These are phyloP conservation scores for Talaromyces atroroseus DNA, from an alignment of 2,329 filamentous ascomycete genomes.

Conservation along the genomic window DNA sequence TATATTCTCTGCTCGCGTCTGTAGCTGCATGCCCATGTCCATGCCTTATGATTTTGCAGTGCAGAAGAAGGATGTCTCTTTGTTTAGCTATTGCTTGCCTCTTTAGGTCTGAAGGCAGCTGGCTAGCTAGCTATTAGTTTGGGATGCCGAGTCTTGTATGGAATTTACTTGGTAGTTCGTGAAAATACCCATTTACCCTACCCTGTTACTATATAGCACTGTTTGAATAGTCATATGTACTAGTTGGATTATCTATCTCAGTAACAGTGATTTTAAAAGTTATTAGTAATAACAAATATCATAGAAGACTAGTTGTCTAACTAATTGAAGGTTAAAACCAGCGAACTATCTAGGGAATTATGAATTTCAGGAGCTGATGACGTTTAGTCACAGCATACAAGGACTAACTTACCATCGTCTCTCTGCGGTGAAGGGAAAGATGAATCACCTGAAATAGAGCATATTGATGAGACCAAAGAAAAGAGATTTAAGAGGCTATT, in stretches of 20 bases:
- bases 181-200: too few species aligned
- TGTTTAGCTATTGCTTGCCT: not conserved
- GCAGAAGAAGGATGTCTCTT: not conserved
- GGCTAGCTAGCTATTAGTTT: not conserved
- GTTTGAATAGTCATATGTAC: not conserved
- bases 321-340: not conserved
- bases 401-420: too few species aligned
- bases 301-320: too few species aligned
- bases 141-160: not conserved
- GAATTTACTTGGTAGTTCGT: not conserved
- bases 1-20: not conserved
- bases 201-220: slow-evolving; percentile 6
- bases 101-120: not conserved
- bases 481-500: too few species aligned
- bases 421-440: too few species aligned
- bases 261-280: not conserved
- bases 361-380: too few species aligned
- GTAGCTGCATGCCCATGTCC: not conserved
- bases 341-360: not conserved
- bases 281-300: not conserved
- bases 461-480: too few species aligned
- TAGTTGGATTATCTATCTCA: slow-evolving; percentile 1
- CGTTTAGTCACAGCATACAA: too few species aligned
- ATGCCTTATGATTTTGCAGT: not conserved
- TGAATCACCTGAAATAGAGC: too few species aligned